phyloP scores from a whole-genome alignment of 352 stramenopile species.

The Pythium phragmitis region DNA sequence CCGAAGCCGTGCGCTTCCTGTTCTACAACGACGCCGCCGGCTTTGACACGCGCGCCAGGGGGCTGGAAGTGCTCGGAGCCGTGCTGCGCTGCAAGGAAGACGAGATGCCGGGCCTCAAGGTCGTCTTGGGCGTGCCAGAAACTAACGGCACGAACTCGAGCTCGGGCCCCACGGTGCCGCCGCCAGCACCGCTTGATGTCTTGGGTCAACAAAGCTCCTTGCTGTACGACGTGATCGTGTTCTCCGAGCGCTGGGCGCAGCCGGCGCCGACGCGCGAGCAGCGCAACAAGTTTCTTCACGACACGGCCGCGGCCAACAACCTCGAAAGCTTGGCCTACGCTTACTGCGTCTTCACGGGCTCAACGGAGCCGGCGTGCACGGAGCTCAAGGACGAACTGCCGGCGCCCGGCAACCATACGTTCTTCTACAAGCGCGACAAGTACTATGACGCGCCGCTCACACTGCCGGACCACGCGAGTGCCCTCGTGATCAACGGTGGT shows the following conservation, averaged over 20 bases:
- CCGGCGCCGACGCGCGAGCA: slow-evolving; percentile 11
- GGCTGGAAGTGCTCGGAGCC: background rate
- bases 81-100: slow-evolving; percentile 1
- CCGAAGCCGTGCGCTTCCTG: too few relatives aligned
- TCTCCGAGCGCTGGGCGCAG: slow-evolving; percentile 20
- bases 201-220: background rate
- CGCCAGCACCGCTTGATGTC: background rate
- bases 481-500: slow-evolving; percentile 25
- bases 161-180: background rate
- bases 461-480: slow-evolving; percentile 21
- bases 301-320: slow-evolving; percentile 4
- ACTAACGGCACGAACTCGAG: background rate
- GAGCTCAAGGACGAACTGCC: slow-evolving; percentile 7
- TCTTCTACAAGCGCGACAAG: slow-evolving; percentile 28
- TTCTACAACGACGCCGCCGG: too few relatives aligned
- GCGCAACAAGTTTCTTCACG: slow-evolving; percentile 7
- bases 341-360: slow-evolving; percentile 27
- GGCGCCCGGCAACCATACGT: background rate
- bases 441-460: slow-evolving; percentile 10
- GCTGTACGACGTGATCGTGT: slow-evolving; percentile 21
- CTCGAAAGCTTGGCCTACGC: background rate
- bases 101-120: background rate
- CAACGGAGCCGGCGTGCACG: slow-evolving; percentile 13
- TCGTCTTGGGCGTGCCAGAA: background rate
- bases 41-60: too few relatives aligned